phyloP scores from a whole-genome alignment of 1,284 basidiomycete genomes.

The Rhodotorula glutinis region DNA sequence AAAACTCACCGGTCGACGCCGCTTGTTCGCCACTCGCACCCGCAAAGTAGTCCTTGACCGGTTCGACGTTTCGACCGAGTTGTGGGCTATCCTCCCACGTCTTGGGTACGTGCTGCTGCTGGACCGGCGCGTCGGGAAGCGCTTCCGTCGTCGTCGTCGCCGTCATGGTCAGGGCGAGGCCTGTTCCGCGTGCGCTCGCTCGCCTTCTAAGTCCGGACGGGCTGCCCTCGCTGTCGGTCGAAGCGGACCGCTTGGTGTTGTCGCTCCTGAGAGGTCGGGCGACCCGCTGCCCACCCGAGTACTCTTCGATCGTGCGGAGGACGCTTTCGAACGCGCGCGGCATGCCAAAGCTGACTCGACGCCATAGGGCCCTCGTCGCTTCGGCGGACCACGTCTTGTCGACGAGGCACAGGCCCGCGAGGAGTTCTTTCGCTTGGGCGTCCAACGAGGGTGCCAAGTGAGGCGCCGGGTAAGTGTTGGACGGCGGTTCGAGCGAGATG shows the following conservation, averaged over 20 bases:
- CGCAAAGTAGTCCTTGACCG: not conserved
- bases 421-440: slow-evolving; percentile 15
- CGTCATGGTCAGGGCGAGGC: not conserved
- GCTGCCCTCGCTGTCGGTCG: not conserved
- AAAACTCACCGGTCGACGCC: too few relatives aligned
- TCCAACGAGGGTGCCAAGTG: slow-evolving; percentile 23
- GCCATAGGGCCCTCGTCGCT: slow-evolving; percentile 33
- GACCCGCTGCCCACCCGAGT: slow-evolving; percentile 21
- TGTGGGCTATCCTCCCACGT: not conserved
- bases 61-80: not conserved
- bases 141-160: not conserved
- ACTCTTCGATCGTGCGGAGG: slow-evolving; percentile 33
- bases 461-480: not conserved
- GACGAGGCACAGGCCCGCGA: slow-evolving; percentile 20
- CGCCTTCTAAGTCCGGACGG: not conserved
- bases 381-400: slow-evolving; percentile 33
- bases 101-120: not conserved
- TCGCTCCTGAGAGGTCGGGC: slow-evolving; percentile 11
- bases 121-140: not conserved
- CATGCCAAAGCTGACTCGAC: slow-evolving; percentile 35
- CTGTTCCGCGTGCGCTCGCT: not conserved
- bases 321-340: slow-evolving; percentile 35
- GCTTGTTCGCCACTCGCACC: not conserved
- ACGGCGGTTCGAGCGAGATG: slow-evolving; percentile 26
- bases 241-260: not conserved